Evolutionary conservation across 495 filamentous ascomycete genomes (phyloP), one percentile per base, ranked within the genome.

Genomic region (Neurospora sp.): DNA sequence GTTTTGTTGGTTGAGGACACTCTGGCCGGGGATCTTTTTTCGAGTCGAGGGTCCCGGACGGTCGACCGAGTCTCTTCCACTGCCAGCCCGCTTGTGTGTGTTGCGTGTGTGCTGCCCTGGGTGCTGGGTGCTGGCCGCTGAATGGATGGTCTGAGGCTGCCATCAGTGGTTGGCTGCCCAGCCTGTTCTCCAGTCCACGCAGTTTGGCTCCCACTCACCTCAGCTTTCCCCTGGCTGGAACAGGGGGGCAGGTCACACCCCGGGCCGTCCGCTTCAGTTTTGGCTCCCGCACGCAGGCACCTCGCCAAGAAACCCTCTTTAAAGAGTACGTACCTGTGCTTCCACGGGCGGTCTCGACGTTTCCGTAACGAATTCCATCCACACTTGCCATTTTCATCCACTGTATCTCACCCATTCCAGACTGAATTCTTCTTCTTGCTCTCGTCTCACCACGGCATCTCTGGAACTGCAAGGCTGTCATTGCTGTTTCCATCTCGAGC

Each of bases 1-100:
- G 39, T 66, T 62, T 66, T 66, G 12, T 66, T 35, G 23, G 31
- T 66, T 66, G 70, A 76, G 75, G 75, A 76, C 75, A 76, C 75
- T 66, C 46, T 76, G 35, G 35, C 35, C 35, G 35, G 35, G 72
- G 69, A 44, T 31, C 71, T 72, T 71, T 75, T 73, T 73, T 49
- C 46, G 46, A 54, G 46, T 66, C 54, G 27, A 62, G 27, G 54
- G 23, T 62, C 54, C 54, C 23, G 23, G 49, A 31, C 23, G 49
- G 54, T 62, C 54, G 54, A 62, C 2, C 2, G 1, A 2, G 54
- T 62, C 49, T 60, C 49, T 60, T 31, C 23, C 49, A 27, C 23
- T 54, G 46, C n/a, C 10, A 14, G 46, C 20, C 46, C 46, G 46
- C 46, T 12, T 31, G 31, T 62, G 12, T 54, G 46, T 54, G 46